Evolutionary conservation across 2,329 filamentous ascomycete species (phyloP), one percentile per base, ranked within the genome.

Genomic region (Sporothrix pseudoabietina): DNA sequence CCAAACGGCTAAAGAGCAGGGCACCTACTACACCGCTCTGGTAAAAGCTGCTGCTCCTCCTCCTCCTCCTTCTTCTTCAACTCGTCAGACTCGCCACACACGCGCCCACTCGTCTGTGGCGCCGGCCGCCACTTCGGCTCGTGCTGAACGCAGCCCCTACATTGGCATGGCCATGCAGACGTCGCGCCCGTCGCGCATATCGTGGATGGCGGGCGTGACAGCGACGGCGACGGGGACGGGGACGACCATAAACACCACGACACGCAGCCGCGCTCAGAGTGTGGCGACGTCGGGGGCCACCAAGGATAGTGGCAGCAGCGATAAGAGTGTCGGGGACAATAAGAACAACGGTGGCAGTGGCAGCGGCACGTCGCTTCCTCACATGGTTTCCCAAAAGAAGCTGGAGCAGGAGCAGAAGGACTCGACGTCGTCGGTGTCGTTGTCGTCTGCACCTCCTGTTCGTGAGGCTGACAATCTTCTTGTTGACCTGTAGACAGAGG

Each of bases 401-500:
- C n/a, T 65, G 59, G n/a, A 44, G 35, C 12, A 26, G 39, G n/a
- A 44, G 59, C 19, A 65, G 35, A n/a, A n/a, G n/a, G n/a, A n/a
- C n/a, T 6, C 3, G 35, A 61, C 35, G 30, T 39, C 35, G 3
- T 39, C 3, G 30, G 55, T 16, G n/a, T 19, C n/a, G 9, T 26
- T 35, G 10, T 14, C 39, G 9, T 26, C 61, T 10, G 39, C 61
- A 12, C n/a, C 61, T 0, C 61, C 41, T 30, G 61, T 66, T 4
- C 61, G 7, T 22, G 61, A 66, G n/a, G 39, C 30, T 14, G 16
- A 47, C 39, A n/a, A 66, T 35, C 59, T 65, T 39, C 61, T 66
- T 12, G 39, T 44, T 8, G 39, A 66, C 4, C 5, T 66, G 61
- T 26, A 47, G 16, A 7, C 16, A 14, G 19, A 32, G 59, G 6